phyloP scores from a whole-genome alignment of 257 asterid genomes.

The Solanum pinnatisectum region DNA sequence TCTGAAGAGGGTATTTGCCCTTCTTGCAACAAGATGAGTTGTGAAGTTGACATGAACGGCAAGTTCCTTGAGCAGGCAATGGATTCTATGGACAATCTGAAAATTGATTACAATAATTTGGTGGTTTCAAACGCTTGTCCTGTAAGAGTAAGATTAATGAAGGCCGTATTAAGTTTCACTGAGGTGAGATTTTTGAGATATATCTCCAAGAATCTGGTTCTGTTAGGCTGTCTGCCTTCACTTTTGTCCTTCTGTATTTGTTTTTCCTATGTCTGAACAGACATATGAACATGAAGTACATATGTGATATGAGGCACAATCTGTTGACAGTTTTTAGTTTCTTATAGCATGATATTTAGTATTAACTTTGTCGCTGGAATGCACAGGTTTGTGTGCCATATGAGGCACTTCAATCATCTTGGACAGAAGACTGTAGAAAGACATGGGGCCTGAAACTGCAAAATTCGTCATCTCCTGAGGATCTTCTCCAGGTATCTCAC shows the following conservation, averaged over 20 bases:
- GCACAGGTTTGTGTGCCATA: constrained; percentile 70
- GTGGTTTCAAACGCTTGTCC: constrained; percentile 34
- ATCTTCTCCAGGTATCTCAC: constrained; percentile 58
- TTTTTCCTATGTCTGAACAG: background rate
- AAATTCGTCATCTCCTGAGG: constrained; percentile 47
- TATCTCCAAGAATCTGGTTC: background rate
- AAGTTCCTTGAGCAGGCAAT: constrained; percentile 14
- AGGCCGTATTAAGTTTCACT: constrained; percentile 46
- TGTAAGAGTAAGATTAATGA: constrained; percentile 56
- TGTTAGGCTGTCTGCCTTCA: background rate
- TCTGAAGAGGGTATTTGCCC: constrained; percentile 36
- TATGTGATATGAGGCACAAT: background rate
- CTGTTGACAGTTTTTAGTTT: background rate
- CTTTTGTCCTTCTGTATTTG: background rate
- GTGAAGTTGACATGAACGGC: constrained; percentile 14
- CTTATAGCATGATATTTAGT: background rate
- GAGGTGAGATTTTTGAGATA: constrained; percentile 48
- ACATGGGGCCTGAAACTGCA: constrained; percentile 73
- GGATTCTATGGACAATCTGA: constrained; percentile 16
- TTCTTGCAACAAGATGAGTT: constrained; percentile 24
- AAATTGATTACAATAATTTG: constrained; percentile 12
- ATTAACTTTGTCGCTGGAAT: background rate
- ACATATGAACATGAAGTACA: background rate
- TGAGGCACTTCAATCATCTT: constrained; percentile 69
- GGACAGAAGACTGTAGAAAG: constrained; percentile 70